Conservation (phyloP, 2,329 filamentous ascomycete species). For the Nemania sp. region DNA sequence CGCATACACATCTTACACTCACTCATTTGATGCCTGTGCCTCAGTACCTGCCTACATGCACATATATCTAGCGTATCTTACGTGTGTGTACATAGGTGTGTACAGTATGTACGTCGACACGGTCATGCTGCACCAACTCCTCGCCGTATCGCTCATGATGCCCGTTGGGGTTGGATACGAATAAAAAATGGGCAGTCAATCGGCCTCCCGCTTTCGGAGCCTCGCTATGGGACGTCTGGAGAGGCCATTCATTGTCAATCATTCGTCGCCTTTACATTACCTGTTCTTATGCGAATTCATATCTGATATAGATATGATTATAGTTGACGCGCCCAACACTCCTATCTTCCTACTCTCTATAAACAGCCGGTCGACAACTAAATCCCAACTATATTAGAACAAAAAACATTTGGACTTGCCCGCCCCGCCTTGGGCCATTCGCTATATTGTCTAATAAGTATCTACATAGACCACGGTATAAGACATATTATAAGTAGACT, state of each 20-base stretch:
- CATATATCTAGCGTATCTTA: no score
- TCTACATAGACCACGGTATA: no score
- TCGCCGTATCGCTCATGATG: not conserved
- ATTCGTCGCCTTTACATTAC: no score
- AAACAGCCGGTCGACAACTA: not conserved
- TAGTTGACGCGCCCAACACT: no score
- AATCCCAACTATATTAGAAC: slow-evolving; percentile 21
- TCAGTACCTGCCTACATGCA: not conserved
- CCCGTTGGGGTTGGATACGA: slow-evolving; percentile 4
- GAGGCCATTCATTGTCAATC: no score
- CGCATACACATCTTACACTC: no score
- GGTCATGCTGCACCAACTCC: not conserved
- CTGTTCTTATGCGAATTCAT: slow-evolving; percentile 17
- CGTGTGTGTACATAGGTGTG: no score
- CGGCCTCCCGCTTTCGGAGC: slow-evolving; percentile 51
- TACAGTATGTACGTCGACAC: not conserved
- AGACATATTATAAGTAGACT: no score
- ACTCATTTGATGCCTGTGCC: not conserved
- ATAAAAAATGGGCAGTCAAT: slow-evolving; percentile 4
- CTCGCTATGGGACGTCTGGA: slow-evolving; percentile 48
- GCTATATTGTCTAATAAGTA: no score
- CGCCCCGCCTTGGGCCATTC: slow-evolving; percentile 19
- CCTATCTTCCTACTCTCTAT: not conserved
- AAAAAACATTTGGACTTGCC: slow-evolving; percentile 22
- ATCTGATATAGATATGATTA: not conserved